Percentiles rank a stretch among this genome's conserved stretches.
Conservation (phyloP, 2,329 filamentous ascomycete genomes). For the Tolypocladium capitatum region DNA sequence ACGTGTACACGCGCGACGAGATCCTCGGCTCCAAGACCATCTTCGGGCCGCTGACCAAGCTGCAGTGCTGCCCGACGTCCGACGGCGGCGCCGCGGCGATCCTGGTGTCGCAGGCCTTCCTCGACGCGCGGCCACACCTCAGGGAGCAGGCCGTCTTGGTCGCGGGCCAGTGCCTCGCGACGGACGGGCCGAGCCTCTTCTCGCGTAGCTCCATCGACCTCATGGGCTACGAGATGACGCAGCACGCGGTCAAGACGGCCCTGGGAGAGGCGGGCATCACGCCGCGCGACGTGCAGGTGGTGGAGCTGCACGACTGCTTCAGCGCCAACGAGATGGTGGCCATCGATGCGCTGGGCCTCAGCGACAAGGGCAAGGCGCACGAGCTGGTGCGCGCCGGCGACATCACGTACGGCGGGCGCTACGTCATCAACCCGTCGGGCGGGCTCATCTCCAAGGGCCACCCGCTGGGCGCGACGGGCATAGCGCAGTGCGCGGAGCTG, state of each 20-base stretch:
- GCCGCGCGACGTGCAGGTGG: slow-evolving; percentile 61
- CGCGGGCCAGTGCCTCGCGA: slow-evolving; percentile 78
- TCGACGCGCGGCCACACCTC: slow-evolving; percentile 72
- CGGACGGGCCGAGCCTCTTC: slow-evolving; percentile 70
- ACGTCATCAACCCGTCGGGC: slow-evolving; percentile 85
- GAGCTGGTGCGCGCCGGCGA: slow-evolving; percentile 77
- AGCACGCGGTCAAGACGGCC: slow-evolving; percentile 56
- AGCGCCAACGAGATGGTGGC: slow-evolving; percentile 86
- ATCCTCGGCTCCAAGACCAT: slow-evolving; percentile 60
- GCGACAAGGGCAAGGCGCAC: slow-evolving; percentile 70
- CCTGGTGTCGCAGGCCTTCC: slow-evolving; percentile 77
- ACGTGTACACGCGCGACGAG: slow-evolving; percentile 81
- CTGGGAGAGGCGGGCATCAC: slow-evolving; percentile 59
- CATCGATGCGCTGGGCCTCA: slow-evolving; percentile 74
- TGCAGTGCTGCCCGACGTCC: slow-evolving; percentile 96
- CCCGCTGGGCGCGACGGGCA: slow-evolving; percentile 83
- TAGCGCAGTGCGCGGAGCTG: slow-evolving; percentile 89
- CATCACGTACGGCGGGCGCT: slow-evolving; percentile 78
- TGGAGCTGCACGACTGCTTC: slow-evolving; percentile 95
- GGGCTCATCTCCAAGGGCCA: slow-evolving; percentile 95
- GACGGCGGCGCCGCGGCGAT: slow-evolving; percentile 85
- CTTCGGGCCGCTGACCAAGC: slow-evolving; percentile 78
- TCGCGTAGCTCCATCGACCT: slow-evolving; percentile 72
- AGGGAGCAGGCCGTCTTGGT: slow-evolving; percentile 74
- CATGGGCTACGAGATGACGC: slow-evolving; percentile 77